Percentiles rank a stretch among this genome's conserved stretches.
Conservation (phyloP, 2,329 filamentous ascomycete genomes). For the Erysiphe neolycopersici region DNA sequence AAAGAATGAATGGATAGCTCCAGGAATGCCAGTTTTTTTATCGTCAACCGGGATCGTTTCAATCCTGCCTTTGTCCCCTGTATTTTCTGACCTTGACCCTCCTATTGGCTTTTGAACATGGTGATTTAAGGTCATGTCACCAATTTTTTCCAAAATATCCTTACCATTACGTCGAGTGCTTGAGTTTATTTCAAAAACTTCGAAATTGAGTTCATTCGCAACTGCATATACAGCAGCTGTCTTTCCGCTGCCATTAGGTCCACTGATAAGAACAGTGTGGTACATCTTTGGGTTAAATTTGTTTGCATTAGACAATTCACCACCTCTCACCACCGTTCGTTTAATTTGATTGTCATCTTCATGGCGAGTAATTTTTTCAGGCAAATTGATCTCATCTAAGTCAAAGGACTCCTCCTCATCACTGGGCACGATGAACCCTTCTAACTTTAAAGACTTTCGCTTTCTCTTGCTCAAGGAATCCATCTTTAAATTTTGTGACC, state of each 20-base stretch:
- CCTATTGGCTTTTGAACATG: constrained; percentile 34
- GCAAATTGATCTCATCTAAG: constrained; percentile 40
- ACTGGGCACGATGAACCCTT: constrained; percentile 52
- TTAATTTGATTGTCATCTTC: constrained; percentile 13
- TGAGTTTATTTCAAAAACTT: constrained; percentile 84
- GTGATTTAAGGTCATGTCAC: constrained; percentile 93
- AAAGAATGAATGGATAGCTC: no score
- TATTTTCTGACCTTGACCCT: background rate
- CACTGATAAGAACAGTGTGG: constrained; percentile 71
- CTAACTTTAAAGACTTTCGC: constrained; percentile 37
- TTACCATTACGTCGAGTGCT: constrained; percentile 62
- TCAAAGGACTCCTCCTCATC: constrained; percentile 42
- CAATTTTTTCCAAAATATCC: constrained; percentile 74
- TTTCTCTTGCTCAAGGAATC: constrained; percentile 30
- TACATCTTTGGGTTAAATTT: constrained; percentile 24
- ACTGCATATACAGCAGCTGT: constrained; percentile 79
- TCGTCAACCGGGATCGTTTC: background rate
- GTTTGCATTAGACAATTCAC: constrained; percentile 11
- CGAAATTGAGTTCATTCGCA: constrained; percentile 74
- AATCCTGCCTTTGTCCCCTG: background rate
- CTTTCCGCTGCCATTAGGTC: constrained; percentile 75
- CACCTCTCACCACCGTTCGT: constrained; percentile 26
- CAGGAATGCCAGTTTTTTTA: background rate
- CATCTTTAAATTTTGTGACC: background rate
- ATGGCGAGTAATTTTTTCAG: constrained; percentile 21